Base-by-base conservation (phyloP, 495 filamentous ascomycete genomes). In the Clohesyomyces aquaticus region DNA sequence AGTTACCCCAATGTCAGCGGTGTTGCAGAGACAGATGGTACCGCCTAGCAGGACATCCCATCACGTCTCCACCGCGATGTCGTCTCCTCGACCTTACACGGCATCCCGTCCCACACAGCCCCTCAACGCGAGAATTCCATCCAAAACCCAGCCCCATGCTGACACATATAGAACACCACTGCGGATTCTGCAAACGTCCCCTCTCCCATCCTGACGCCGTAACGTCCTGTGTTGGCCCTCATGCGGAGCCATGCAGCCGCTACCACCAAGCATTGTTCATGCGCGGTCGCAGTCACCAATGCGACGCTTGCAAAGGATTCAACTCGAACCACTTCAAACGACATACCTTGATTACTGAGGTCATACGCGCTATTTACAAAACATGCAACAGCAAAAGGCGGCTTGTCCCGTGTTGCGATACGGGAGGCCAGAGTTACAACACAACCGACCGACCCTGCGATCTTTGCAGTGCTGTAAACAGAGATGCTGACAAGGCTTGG, bases 181-280 rank as follows among this genome's bases (percentile, higher is more conserved):
- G 71, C 56, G 65, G 68, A 2, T 52, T 69, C 2, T 75, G 72
- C 55, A 10, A 62, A 0, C 59, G 55, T 11, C 71, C 71, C 0
- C 65, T 73, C 3, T 32, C 57, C 1, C 61, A 59, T 45, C 63
- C 63, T n/a, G 25, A 27, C 19, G 67, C 70, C 3, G 59, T 43
- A 42, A 57, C 32, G 14, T 53, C 51, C 19, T 69, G 61, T 58
- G 26, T 72, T 14, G 71, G 71, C n/a, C 12, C 61, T 2, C 71
- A 75, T 42, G 66, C 62, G 0, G 71, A 75, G 57, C 71, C 70
- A 58, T 75, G 71, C 43, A 1, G 1, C 10, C 53, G 67, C 4
- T 73, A 65, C 38, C 69, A 73, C 47, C 71, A 67, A 11, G 49
- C 63, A 23, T 51, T 75, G 22, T 73, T 73, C 61, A 65, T 71